Conservation (phyloP, 352 stramenopile genomes). For the Pythium chondricola region DNA sequence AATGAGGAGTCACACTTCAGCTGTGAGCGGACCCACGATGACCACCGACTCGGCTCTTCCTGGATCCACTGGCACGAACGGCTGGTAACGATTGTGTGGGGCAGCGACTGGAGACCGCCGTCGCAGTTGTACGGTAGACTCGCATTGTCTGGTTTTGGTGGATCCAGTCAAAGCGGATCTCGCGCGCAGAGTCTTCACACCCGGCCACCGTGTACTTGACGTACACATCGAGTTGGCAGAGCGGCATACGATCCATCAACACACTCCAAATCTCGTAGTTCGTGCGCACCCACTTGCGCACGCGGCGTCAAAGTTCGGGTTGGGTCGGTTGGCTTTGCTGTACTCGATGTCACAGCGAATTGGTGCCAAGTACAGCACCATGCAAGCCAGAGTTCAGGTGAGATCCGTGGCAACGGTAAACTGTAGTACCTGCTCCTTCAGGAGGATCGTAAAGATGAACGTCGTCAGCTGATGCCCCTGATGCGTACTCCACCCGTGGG, state of each 20-base stretch:
- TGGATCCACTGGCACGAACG: conserved; percentile 30
- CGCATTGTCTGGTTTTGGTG: conserved; percentile 12
- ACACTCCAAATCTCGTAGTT: conserved; percentile 25
- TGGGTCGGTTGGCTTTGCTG: conserved; percentile 19
- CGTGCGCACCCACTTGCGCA: conserved; percentile 22
- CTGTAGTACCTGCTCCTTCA: too few relatives aligned
- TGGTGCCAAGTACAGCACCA: too few relatives aligned
- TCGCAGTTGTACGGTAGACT: conserved; percentile 21
- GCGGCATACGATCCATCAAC: conserved; percentile 19
- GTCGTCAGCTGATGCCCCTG: too few relatives aligned
- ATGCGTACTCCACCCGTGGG: too few relatives aligned
- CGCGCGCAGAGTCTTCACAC: conserved; percentile 23
- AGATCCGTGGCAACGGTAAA: too few relatives aligned
- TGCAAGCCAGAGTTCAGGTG: too few relatives aligned
- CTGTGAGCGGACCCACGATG: conserved; percentile 20
- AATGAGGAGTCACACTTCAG: conserved; percentile 32
- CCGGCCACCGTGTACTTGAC: conserved; percentile 22
- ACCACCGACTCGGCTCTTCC: conserved; percentile 12
- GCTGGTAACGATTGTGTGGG: conserved; percentile 10
- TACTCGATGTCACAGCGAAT: too few relatives aligned
- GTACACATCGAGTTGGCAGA: conserved; percentile 22
- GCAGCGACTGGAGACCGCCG: conserved; percentile 14
- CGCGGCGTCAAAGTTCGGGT: conserved; percentile 11
- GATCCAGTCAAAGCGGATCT: conserved; percentile 29
- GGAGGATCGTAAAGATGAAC: too few relatives aligned